Evolutionary conservation across 805 yeast genomes (phyloP).

Genomic region (Debaryomyces hansenii): DNA sequence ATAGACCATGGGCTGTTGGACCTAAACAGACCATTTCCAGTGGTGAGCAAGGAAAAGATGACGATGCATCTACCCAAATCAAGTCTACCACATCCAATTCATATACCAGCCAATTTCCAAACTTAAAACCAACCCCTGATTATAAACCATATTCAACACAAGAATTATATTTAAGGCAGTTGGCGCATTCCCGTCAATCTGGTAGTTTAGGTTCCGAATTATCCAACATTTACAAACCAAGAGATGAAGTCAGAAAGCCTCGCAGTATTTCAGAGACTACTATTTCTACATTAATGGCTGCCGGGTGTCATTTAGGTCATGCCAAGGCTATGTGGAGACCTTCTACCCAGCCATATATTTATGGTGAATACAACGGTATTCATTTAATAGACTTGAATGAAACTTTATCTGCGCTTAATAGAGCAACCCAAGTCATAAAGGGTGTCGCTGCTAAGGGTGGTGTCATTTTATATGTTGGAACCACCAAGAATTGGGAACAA

Average conservation of each 20-base stretch:
- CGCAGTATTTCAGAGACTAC: constrained; percentile 56
- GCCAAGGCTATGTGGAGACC: constrained; percentile 77
- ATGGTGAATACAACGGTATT: constrained; percentile 87
- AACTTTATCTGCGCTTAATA: constrained; percentile 70
- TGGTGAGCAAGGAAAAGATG: constrained; percentile 4
- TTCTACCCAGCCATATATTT: constrained; percentile 79
- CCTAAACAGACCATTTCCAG: background rate
- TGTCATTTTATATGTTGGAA: constrained; percentile 78
- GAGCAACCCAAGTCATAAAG: constrained; percentile 83
- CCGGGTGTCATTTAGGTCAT: constrained; percentile 95
- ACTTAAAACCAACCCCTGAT: constrained; percentile 58
- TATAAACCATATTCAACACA: constrained; percentile 71
- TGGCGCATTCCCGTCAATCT: constrained; percentile 54
- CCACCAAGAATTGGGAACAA: constrained; percentile 67
- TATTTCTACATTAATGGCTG: constrained; percentile 72
- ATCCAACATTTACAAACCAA: constrained; percentile 67
- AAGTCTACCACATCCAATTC: constrained; percentile 34
- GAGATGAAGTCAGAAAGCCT: constrained; percentile 63
- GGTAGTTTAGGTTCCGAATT: constrained; percentile 66
- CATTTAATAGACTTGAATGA: constrained; percentile 89
- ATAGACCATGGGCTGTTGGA: constrained; percentile 36
- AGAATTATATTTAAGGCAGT: constrained; percentile 74
- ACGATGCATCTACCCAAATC: constrained; percentile 16
- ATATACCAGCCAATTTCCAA: constrained; percentile 49
- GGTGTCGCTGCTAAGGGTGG: constrained; percentile 87